These are phyloP conservation scores for Psidium friedrichsthalianum DNA, from an alignment of 345 rosid genomes.

Conservation along the genomic window DNA sequence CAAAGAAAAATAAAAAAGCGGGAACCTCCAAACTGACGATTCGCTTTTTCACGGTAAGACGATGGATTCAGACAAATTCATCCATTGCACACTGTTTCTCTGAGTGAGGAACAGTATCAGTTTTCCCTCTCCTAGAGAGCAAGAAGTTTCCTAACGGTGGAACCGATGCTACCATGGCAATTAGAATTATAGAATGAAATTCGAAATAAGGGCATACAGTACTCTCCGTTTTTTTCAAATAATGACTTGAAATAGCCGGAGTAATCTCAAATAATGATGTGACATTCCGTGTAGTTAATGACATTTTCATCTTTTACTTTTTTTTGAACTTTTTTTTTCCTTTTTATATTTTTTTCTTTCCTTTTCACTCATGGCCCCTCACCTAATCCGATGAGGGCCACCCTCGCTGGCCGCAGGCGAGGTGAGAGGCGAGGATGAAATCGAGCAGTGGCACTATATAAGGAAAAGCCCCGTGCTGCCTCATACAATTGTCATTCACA, in stretches of 20 bases:
- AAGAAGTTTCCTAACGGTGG: not conserved
- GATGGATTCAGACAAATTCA: not conserved
- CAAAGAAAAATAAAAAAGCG: not conserved
- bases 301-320: too few relatives aligned
- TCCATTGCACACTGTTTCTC: not conserved
- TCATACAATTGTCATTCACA: not conserved
- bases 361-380: too few relatives aligned
- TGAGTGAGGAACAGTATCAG: not conserved
- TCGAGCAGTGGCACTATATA: not conserved
- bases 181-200: not conserved
- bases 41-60: not conserved
- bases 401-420: too few relatives aligned
- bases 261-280: too few relatives aligned
- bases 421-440: not conserved
- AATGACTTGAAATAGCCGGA: too few relatives aligned
- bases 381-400: too few relatives aligned
- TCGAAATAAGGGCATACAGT: too few relatives aligned
- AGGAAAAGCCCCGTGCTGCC: not conserved
- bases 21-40: not conserved
- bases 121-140: not conserved
- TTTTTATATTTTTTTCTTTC: too few relatives aligned
- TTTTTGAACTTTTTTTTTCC: too few relatives aligned
- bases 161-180: not conserved
- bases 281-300: too few relatives aligned
- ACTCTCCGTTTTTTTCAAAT: too few relatives aligned